Percentiles rank a stretch among this genome's conserved stretches.
phyloP scores from a whole-genome alignment of 306 rosid species.

The Senna tora region DNA sequence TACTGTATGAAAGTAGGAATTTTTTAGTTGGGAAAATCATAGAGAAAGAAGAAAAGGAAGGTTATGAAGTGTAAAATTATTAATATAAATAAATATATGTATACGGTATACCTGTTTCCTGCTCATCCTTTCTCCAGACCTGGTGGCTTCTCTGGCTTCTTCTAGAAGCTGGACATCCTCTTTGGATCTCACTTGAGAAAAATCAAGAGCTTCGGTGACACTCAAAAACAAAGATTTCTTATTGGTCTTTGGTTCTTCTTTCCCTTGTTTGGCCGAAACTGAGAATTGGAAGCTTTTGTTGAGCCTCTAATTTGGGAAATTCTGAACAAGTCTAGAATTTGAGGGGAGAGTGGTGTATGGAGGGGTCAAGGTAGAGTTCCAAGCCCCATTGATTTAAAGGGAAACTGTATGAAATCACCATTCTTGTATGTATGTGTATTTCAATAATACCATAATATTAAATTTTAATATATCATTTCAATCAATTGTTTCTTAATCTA shows the following conservation, averaged over 20 bases:
- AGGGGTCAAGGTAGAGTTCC: slow-evolving; percentile 62
- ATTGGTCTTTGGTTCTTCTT: slow-evolving; percentile 47
- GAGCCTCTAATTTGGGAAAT: slow-evolving; percentile 26
- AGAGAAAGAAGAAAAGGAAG: too few species aligned
- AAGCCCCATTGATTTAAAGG: slow-evolving; percentile 81
- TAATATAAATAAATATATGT: not conserved
- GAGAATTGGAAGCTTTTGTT: slow-evolving; percentile 49
- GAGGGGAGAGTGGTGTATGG: slow-evolving; percentile 51
- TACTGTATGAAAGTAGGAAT: slow-evolving; percentile 49
- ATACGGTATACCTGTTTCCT: slow-evolving; percentile 63
- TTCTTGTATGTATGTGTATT: too few species aligned
- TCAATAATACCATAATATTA: too few species aligned
- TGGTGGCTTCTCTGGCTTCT: slow-evolving; percentile 77
- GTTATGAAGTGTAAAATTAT: not conserved
- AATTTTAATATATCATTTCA: too few species aligned
- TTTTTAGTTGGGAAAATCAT: not conserved
- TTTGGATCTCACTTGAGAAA: slow-evolving; percentile 74
- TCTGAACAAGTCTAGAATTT: slow-evolving; percentile 40
- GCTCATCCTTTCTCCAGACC: slow-evolving; percentile 74
- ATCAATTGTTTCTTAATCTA: too few species aligned
- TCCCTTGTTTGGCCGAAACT: slow-evolving; percentile 64
- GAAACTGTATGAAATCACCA: too few species aligned
- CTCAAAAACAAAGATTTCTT: slow-evolving; percentile 74
- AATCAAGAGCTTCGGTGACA: slow-evolving; percentile 91
- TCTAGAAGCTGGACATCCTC: slow-evolving; percentile 85